Evolutionary conservation across 2,329 filamentous ascomycete species (phyloP).

Genomic region (Cytospora piceae): DNA sequence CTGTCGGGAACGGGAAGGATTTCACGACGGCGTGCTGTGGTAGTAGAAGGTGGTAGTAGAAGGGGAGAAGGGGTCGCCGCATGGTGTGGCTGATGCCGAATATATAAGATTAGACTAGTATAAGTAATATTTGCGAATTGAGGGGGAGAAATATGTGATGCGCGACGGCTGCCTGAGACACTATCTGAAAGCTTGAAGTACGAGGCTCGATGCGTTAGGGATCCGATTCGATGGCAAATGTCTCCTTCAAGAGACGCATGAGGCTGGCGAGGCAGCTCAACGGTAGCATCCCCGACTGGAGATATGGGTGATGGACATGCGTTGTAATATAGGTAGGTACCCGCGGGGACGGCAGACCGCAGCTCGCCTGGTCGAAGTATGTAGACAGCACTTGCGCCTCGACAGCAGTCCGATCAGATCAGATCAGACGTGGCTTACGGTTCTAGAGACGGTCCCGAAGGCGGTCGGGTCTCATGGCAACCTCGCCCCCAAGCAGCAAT

Average conservation of each 20-base stretch:
- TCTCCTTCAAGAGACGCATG: neutral
- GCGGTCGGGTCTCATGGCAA: neutral
- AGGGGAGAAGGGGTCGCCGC: neutral
- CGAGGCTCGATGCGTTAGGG: neutral
- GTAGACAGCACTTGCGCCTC: neutral
- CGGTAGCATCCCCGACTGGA: neutral
- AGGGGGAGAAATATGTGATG: neutral
- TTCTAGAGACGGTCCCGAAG: neutral
- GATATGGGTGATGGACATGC: neutral
- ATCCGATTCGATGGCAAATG: neutral
- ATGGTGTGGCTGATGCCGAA: neutral
- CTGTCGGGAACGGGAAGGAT: slow-evolving; percentile 24
- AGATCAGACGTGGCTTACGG: neutral
- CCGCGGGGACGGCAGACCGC: neutral
- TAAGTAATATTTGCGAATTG: neutral
- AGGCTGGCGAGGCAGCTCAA: slow-evolving; percentile 17
- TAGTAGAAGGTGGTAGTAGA: neutral
- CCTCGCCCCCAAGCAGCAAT: neutral
- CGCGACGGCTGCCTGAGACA: neutral
- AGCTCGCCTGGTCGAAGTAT: neutral
- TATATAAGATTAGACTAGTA: neutral
- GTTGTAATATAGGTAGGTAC: slow-evolving; percentile 10
- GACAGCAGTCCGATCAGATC: neutral
- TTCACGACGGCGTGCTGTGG: neutral
- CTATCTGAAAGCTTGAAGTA: neutral